Evolutionary conservation across 2,329 filamentous ascomycete species (phyloP), one percentile per base, ranked within the genome.

Genomic region (Colletotrichum falcatum): DNA sequence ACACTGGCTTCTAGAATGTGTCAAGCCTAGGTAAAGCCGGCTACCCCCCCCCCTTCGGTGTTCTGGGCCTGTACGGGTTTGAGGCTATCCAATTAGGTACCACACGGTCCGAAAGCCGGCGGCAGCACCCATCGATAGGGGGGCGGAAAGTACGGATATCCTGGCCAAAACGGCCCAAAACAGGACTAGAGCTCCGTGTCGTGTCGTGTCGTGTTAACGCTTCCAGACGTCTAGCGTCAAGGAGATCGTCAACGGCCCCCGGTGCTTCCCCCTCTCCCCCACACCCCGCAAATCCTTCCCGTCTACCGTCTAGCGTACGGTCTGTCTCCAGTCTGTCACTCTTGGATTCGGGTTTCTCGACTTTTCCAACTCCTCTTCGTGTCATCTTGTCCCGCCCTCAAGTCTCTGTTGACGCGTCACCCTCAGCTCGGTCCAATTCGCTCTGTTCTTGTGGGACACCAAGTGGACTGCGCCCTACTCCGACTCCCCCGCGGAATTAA

Each of bases 281-380:
- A 74, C 75, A 75, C 74, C 74, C 75, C 74, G 71, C 75, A 75
- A 71, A 71, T 28, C 28, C 48, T 46, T 55, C 49, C 44, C 37
- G 59, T 44, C 20, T 14, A 44, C 44, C 3, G 44, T 46, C 44
- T n/a, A n/a, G n/a, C 1, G 20, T n/a, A n/a, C n/a, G n/a, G n/a
- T n/a, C n/a, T n/a, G 44, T 67, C 62, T 74, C 65, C n/a, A 54
- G 61, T 71, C 65, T 46, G 48, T 62, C 53, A 39, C 20, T 58
- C 23, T 26, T 55, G 64, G 48, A 44, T 56, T 48, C 60, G 54
- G 65, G 49, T 49, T 51, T 46, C 60, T 59, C 44, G 49, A 54
- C 53, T 49, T 63, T 59, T 63, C 66, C 48, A 71, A 56, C 66
- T 58, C 23, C 59, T 55, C 20, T 71, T 64, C 64, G 65, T 49